Evolutionary conservation across 83 land plant genomes (phyloP), one percentile per base, ranked within the genome.

Genomic region (Larix sibirica): DNA sequence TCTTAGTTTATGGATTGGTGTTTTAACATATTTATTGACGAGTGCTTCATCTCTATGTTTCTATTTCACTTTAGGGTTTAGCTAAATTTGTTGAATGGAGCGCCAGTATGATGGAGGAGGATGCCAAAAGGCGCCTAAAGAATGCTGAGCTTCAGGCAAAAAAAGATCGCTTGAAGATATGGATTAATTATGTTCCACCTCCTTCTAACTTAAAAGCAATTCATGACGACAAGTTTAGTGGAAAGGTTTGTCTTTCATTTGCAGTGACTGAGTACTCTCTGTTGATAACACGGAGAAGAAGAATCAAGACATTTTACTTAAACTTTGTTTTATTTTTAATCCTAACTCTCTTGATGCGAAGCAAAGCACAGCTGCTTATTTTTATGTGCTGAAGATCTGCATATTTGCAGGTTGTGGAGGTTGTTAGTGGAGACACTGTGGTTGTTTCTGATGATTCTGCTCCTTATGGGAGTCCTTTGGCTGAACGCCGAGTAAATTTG

Each of bases 51-150:
- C 40, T 40, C 12, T 42, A 24, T 44, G 4, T 71, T 71, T 24
- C 56, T n/a, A 17, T 24, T 79, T 33, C 63, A 36, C 56, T n/a
- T 44, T 79, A 97, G 99, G 99, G 99, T 31, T 79, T 94, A n/a
- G 99, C 95, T 2, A 98, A 96, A 83, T 91, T 83, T 90, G 92
- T 94, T 23, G 99, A 98, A 69, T 96, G 99, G 99, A 98, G 99
- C 91, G 97, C 99, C 4, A 93, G 84, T 40, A 86, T 96, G 94
- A 83, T 98, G 94, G 99, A 98, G 83, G 96, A 94, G 28, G 99
- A 94, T 73, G 92, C 92, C 10, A 98, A 92, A 70, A 80, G 94
- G 79, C 66, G 82, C 66, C 83, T 98, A 40, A 98, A 98, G 77
- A 47, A 76, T 84, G 97, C 99, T 67, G 99, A 98, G 80, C 96